phyloP scores from a whole-genome alignment of 768 basidiomycete genomes.

The Rhizopogon vulgaris region DNA sequence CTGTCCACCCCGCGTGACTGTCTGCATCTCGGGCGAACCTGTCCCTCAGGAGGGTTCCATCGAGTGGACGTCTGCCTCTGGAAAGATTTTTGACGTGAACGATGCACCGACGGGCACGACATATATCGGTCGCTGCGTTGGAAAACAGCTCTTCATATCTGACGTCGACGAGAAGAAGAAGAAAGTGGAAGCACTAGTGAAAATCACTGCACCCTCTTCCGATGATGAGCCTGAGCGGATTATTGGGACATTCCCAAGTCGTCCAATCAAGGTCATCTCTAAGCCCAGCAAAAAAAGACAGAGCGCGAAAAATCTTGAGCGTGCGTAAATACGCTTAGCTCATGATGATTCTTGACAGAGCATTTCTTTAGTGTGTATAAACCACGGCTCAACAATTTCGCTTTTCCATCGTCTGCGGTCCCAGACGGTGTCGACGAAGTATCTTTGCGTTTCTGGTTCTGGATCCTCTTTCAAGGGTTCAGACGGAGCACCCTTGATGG shows the following conservation, averaged over 20 bases:
- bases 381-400: constrained; percentile 93
- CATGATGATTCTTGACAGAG: constrained; percentile 9
- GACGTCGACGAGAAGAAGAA: constrained; percentile 95
- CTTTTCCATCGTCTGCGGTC: constrained; percentile 94
- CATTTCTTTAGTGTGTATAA: constrained; percentile 70
- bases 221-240: constrained; percentile 79
- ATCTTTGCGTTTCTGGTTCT: constrained; percentile 91
- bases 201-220: constrained; percentile 72
- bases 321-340: constrained; percentile 44
- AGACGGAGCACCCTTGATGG: constrained; percentile 82
- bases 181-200: constrained; percentile 90
- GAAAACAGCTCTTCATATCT: constrained; percentile 92
- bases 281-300: constrained; percentile 97
- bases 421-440: constrained; percentile 94
- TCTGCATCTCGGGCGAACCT: constrained; percentile 90
- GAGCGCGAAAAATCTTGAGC: constrained; percentile 86
- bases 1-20: constrained; percentile 73
- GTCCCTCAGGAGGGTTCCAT: constrained; percentile 79
- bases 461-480: constrained; percentile 90
- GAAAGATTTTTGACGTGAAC: constrained; percentile 77
- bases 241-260: constrained; percentile 85
- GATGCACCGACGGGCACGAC: constrained; percentile 79
- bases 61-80: constrained; percentile 83
- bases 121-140: constrained; percentile 88
- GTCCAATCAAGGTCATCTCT: constrained; percentile 97